Base-by-base conservation (phyloP, 371 early-diverging fungal species). In the Mortierella sp. region DNA sequence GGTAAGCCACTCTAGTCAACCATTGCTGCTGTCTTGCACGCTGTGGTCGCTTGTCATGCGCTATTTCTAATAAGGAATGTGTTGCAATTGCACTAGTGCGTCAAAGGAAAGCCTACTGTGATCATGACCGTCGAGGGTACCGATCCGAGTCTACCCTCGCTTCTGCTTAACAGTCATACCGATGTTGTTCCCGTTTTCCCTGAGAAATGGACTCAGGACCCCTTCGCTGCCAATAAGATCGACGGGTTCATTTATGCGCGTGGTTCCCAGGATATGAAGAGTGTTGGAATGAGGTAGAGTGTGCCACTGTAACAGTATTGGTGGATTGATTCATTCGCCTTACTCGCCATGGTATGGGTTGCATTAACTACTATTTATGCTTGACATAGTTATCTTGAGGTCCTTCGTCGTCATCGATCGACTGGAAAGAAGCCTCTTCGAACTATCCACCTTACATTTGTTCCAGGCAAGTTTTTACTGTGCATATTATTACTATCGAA, bases 231-330 rank as follows among this genome's bases (percentile, higher is more conserved):
- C 21, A 79, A 78, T 46, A 88, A 86, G 30, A 81, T 83, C 37
- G 87, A 92, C 42, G 86, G 85, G 42, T 70, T 81, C 43, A 94
- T 94, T 69, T 78, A 84, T 65, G 95, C 93, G 15, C 87, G 95
- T 39, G 95, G 94, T 1, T 63, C 92, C 6, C 93, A 94, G 76
- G 95, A 94, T 72, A 94, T 94, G 94, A 94, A 94, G 79, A 91
- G 90, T 69, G 92, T 93, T 43, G 94, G 94, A 21, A 82, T 82
- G 27, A 80, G 76, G 83, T 82, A 80, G n/a, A n/a, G n/a, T n/a
- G n/a, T n/a, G n/a, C n/a, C n/a, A n/a, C n/a, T n/a, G n/a, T n/a
- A n/a, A n/a, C n/a, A n/a, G n/a, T n/a, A n/a, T n/a, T n/a, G n/a
- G n/a, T n/a, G n/a, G n/a, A n/a, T n/a, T n/a, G n/a, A n/a, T n/a